Evolutionary conservation across 768 basidiomycete genomes (phyloP), one percentile per base, ranked within the genome.

Genomic region (Mycena albidolilacea): DNA sequence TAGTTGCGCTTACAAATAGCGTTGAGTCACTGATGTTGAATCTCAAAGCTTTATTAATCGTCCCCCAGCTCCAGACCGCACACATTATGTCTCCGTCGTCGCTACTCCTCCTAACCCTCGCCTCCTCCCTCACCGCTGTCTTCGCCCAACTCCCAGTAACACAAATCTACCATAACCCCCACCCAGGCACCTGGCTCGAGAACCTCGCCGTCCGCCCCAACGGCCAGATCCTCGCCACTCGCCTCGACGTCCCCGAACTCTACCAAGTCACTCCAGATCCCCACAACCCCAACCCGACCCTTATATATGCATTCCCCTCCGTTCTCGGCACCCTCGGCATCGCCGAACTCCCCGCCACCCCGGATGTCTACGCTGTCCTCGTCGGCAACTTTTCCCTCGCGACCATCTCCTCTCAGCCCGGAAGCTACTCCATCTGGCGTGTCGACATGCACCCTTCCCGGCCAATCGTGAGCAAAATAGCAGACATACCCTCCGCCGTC

Each of bases 101-200:
- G 65, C 39, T 66, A 66, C 65, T 66, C 54, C 65, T 64, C 64
- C 50, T 64, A 52, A 52, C 64, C 64, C 50, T 66, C 52, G 50
- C 52, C 64, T 65, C 52, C 1, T 57, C 54, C 54, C 65, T 66
- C 54, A 55, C 64, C 64, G 54, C 65, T 44, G 65, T 66, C 65
- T 57, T 66, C 65, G 54, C 65, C 65, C 65, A 57, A 66, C 65
- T 66, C 52, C 54, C 54, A 58, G 65, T 66, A 57, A 66, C 65
- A 66, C 65, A 66, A 66, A 66, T 66, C 65, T 66, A 66, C 54
- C 39, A 66, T 66, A 66, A 66, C 65, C 55, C 64, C 52, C 65
- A 66, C 65, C 65, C 65, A 66, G 65, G 65, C 65, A 66, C 65
- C 39, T 66, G 65, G 65, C 65, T 66, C 65, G 65, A 66, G 65